phyloP scores from a whole-genome alignment of 2,329 filamentous ascomycete species.

The Phyllosticta citriasiana region DNA sequence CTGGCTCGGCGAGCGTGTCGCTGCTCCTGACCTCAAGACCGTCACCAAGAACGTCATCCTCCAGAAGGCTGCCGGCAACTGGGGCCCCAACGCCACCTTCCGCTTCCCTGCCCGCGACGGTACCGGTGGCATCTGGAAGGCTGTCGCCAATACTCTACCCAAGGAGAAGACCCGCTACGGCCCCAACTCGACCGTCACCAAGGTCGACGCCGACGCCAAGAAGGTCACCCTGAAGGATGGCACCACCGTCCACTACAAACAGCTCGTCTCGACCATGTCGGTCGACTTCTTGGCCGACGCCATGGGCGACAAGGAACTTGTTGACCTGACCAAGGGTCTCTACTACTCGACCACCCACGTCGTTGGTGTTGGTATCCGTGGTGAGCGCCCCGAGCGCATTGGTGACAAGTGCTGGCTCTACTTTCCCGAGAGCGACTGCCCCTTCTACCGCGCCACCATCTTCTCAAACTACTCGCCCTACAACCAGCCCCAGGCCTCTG shows the following conservation, averaged over 20 bases:
- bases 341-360: conserved; percentile 98
- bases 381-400: conserved; percentile 83
- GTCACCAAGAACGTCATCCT: conserved; percentile 92
- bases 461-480: conserved; percentile 99
- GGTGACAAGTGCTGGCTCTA: conserved; percentile 99
- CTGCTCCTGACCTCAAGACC: conserved; percentile 88
- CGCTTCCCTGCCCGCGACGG: conserved; percentile 92
- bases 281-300: conserved; percentile 79
- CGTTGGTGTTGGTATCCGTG: conserved; percentile 89
- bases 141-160: conserved; percentile 85
- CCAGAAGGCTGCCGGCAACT: conserved; percentile 91
- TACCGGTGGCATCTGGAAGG: conserved; percentile 98
- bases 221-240: conserved; percentile 73
- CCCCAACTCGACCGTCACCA: conserved; percentile 70
- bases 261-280: conserved; percentile 92
- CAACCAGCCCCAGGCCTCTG: conserved; percentile 80
- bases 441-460: conserved; percentile 98
- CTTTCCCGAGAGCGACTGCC: conserved; percentile 98
- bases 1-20: conserved; percentile 98
- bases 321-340: conserved; percentile 75
- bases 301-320: conserved; percentile 80
- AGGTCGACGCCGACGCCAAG: conserved; percentile 80
- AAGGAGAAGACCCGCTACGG: conserved; percentile 88
- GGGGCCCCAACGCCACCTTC: conserved; percentile 98
- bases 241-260: conserved; percentile 80